Evolutionary conservation across 352 stramenopile species (phyloP), one percentile per base, ranked within the genome.

Genomic region (Phytophthora crassamura): DNA sequence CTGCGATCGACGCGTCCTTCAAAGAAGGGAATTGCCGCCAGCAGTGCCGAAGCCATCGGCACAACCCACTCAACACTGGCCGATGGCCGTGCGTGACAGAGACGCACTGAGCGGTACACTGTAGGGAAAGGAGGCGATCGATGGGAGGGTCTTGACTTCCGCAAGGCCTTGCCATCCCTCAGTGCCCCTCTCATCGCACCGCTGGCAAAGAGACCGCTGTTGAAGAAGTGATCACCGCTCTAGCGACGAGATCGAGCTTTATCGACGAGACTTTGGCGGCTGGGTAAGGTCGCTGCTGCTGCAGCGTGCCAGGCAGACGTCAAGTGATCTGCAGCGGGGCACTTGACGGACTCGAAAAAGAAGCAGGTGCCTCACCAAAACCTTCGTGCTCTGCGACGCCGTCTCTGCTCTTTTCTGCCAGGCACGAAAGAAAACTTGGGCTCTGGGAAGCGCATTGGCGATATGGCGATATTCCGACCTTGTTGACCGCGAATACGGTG

Each of bases 391-490:
- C 50, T 54, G 50, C 36, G 49, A 49, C 38, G 22, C 30, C 33
- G 48, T 40, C 47, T 40, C 30, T 39, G 34, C 42, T 49, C 47
- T 50, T 50, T 50, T 59, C 53, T 42, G 47, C 15, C 5, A 58
- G 38, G 35, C 52, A 51, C 58, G 57, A 59, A 68, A 52, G 46
- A 68, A 72, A 22, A 12, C 22, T 50, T 14, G 22, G 11, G 30
- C 22, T 3, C 22, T 52, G 41, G 28, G 52, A 55, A 38, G 39
- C 53, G 25, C 38, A 49, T n/a, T n/a, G n/a, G n/a, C n/a, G n/a
- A n/a, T n/a, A 53, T 48, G 45, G n/a, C 36, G 32, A 69, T 73
- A 52, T 73, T 73, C 65, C 65, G 65, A 61, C 65, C 65, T 63
- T 58, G 18, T 22, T 65, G 33, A 30, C 7, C 36, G n/a, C 42